phyloP scores from a whole-genome alignment of 176 grass and related monocot genomes.

The Oryza brachyantha region DNA sequence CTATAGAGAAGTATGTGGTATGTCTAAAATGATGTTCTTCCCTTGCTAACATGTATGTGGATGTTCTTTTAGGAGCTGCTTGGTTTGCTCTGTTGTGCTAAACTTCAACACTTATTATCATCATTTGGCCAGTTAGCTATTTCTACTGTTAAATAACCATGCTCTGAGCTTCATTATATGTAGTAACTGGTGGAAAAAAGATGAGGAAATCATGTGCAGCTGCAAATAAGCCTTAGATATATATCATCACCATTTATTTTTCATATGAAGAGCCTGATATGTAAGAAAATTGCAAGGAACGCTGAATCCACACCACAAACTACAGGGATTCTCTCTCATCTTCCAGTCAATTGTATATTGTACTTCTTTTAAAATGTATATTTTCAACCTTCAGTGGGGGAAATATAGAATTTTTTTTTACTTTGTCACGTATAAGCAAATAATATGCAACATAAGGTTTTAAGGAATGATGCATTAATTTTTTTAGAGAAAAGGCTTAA shows the following conservation, averaged over 20 bases:
- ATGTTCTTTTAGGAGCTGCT: neutral
- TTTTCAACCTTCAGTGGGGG: neutral
- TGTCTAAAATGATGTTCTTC: constrained; percentile 33
- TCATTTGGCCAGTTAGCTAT: neutral
- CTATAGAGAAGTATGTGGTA: constrained; percentile 99
- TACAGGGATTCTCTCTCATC: neutral
- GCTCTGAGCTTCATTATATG: neutral
- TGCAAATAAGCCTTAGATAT: neutral
- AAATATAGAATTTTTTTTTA: neutral
- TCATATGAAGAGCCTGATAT: neutral
- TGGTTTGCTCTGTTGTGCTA: neutral
- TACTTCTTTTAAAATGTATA: neutral
- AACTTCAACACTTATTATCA: neutral
- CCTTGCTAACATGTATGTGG: neutral
- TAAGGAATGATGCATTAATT: neutral
- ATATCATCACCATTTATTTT: neutral
- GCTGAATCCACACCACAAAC: neutral
- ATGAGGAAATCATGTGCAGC: neutral
- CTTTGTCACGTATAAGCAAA: neutral
- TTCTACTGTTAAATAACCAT: neutral
- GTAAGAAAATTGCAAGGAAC: constrained; percentile 6
- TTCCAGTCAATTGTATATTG: neutral
- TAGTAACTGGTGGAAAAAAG: neutral
- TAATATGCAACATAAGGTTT: neutral
- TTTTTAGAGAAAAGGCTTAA: too few relatives aligned